Percentiles rank a stretch among this genome's conserved stretches.
These are phyloP conservation scores for Schwanniomyces pseudopolymorphus DNA, from an alignment of 805 yeast genomes.

Conservation along the genomic window DNA sequence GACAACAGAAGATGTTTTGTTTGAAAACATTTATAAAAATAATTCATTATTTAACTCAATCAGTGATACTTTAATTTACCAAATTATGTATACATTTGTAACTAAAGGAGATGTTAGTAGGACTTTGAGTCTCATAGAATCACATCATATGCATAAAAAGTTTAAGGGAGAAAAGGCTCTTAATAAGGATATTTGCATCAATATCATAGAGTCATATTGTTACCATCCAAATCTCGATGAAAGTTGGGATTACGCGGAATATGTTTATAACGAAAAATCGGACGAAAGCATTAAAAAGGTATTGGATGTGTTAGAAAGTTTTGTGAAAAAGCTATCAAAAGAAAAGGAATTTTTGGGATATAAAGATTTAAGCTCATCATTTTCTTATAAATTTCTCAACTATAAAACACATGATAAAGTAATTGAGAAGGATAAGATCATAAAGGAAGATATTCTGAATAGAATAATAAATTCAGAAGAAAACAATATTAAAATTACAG, in stretches of 20 bases:
- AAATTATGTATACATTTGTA: slow-evolving; percentile 30
- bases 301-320: slow-evolving; percentile 30
- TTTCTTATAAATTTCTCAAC: slow-evolving; percentile 28
- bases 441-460: slow-evolving; percentile 10
- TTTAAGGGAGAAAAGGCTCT: slow-evolving; percentile 33
- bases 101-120: slow-evolving; percentile 37
- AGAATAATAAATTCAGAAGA: slow-evolving; percentile 11
- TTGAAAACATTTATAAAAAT: slow-evolving; percentile 8
- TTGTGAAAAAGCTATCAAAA: slow-evolving; percentile 15
- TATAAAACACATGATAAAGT: slow-evolving; percentile 24
- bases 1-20: slow-evolving; percentile 24
- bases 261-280: slow-evolving; percentile 4
- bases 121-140: slow-evolving; percentile 33
- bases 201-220: slow-evolving; percentile 37
- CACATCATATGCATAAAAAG: slow-evolving; percentile 32
- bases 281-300: slow-evolving; percentile 24
- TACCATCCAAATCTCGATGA: slow-evolving; percentile 11
- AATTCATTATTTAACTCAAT: slow-evolving; percentile 15
- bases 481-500: slow-evolving; percentile 8
- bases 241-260: slow-evolving; percentile 8
- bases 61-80: slow-evolving; percentile 20
- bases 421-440: slow-evolving; percentile 13
- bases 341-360: slow-evolving; percentile 13
- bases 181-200: slow-evolving; percentile 30
- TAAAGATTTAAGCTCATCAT: slow-evolving; percentile 27